Percentiles rank a stretch among this genome's conserved stretches.
Conservation (phyloP, 2,329 filamentous ascomycete species). For the Claviceps humidiphila region DNA sequence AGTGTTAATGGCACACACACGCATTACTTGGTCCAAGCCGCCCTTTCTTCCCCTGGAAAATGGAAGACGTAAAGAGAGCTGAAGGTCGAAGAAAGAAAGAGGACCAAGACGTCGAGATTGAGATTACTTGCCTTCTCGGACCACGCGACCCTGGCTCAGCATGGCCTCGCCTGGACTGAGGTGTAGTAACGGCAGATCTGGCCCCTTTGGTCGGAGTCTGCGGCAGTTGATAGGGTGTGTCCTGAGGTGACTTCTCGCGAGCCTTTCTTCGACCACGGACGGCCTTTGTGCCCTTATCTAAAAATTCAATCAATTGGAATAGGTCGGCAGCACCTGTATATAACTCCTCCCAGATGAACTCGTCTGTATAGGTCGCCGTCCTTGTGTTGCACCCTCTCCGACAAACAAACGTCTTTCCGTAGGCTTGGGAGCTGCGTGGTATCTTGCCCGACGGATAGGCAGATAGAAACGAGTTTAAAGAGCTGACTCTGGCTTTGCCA, state of each 20-base stretch:
- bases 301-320: constrained; percentile 47
- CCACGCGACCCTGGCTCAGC: constrained; percentile 19
- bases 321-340: constrained; percentile 56
- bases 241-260: constrained; percentile 19
- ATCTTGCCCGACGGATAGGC: constrained; percentile 64
- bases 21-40: neutral
- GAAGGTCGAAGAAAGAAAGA: neutral
- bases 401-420: constrained; percentile 81
- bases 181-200: constrained; percentile 16
- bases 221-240: constrained; percentile 20
- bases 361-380: constrained; percentile 81
- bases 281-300: constrained; percentile 61
- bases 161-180: constrained; percentile 17
- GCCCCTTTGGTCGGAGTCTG: constrained; percentile 25
- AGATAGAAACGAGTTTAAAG: constrained; percentile 50
- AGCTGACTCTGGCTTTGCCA: constrained; percentile 73
- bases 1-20: constrained; percentile 9
- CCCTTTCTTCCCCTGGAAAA: neutral
- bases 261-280: constrained; percentile 28
- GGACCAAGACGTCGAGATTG: neutral
- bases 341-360: constrained; percentile 83
- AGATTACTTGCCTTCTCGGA: constrained; percentile 15
- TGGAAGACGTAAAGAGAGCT: no score
- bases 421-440: constrained; percentile 57
- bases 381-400: constrained; percentile 78